A percentile compares a stretch with the other conserved stretches of the same genome.
These are phyloP conservation scores for Fusarium kyushuense DNA, from an alignment of 2,329 filamentous ascomycete species.

Conservation along the genomic window DNA sequence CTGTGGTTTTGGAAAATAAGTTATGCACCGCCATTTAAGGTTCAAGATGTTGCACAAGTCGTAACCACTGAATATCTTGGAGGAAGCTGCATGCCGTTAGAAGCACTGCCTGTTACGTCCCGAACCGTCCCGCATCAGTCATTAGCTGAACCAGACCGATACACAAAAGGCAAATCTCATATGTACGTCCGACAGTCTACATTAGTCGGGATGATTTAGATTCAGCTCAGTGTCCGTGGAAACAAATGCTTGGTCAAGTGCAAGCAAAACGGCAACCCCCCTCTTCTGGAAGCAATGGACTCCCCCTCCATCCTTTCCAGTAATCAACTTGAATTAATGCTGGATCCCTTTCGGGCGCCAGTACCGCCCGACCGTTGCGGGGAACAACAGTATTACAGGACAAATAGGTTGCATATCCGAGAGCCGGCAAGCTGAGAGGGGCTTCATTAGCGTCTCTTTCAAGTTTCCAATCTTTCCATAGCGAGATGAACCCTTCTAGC, in stretches of 20 bases:
- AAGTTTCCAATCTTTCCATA: conserved; percentile 43
- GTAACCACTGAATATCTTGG: not conserved
- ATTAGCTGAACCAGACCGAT: not conserved
- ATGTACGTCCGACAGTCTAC: not conserved
- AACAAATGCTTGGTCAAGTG: conserved; percentile 1
- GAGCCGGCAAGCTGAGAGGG: conserved; percentile 40
- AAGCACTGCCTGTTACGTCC: conserved; percentile 6
- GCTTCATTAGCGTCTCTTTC: conserved; percentile 29
- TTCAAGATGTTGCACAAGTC: conserved; percentile 3
- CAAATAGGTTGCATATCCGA: conserved; percentile 49
- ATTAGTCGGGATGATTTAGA: not conserved
- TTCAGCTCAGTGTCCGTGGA: conserved; percentile 12
- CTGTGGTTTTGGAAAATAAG: not conserved
- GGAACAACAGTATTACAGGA: conserved; percentile 41
- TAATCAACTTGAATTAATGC: conserved; percentile 19
- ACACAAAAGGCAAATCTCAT: not conserved
- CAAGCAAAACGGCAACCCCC: conserved; percentile 25
- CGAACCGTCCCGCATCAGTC: conserved; percentile 13
- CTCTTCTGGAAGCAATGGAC: conserved; percentile 20
- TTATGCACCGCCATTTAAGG: conserved; percentile 20
- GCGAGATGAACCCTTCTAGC: conserved; percentile 42
- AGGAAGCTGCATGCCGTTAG: conserved; percentile 9
- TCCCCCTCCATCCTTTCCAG: conserved; percentile 27
- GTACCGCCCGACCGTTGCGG: conserved; percentile 48
- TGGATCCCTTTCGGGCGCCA: conserved; percentile 44